phyloP scores from a whole-genome alignment of 495 filamentous ascomycete species.

The Penicillium roqueforti region DNA sequence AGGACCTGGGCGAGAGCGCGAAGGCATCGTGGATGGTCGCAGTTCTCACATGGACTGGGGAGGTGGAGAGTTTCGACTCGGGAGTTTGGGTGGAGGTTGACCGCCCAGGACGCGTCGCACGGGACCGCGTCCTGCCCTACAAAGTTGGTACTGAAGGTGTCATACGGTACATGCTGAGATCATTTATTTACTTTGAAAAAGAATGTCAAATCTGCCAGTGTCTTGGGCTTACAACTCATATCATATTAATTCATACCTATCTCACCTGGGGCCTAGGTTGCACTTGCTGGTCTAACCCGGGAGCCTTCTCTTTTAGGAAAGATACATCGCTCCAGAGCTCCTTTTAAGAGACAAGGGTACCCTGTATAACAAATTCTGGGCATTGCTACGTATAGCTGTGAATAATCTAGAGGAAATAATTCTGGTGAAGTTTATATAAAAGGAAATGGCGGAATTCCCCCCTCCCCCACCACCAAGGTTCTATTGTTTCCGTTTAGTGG shows the following conservation, averaged over 20 bases:
- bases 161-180: neutral
- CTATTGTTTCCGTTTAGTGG: neutral
- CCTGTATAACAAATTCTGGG: neutral
- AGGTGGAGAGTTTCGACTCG: conserved; percentile 19
- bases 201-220: neutral
- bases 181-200: neutral
- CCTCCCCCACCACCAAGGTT: no score
- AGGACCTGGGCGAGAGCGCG: conserved; percentile 46
- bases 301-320: neutral
- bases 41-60: conserved; percentile 23
- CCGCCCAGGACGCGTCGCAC: conserved; percentile 31
- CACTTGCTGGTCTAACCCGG: neutral
- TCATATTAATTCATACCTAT: neutral
- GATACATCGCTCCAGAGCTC: neutral
- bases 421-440: no score
- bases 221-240: neutral
- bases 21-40: conserved; percentile 40
- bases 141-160: neutral
- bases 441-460: no score
- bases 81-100: conserved; percentile 24
- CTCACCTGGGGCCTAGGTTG: no score
- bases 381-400: neutral
- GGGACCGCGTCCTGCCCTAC: conserved; percentile 24
- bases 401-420: neutral
- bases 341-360: neutral